Percentiles rank a stretch among this genome's conserved stretches.
Conservation (phyloP, 2,329 filamentous ascomycete species). For the Claviceps cyperi region DNA sequence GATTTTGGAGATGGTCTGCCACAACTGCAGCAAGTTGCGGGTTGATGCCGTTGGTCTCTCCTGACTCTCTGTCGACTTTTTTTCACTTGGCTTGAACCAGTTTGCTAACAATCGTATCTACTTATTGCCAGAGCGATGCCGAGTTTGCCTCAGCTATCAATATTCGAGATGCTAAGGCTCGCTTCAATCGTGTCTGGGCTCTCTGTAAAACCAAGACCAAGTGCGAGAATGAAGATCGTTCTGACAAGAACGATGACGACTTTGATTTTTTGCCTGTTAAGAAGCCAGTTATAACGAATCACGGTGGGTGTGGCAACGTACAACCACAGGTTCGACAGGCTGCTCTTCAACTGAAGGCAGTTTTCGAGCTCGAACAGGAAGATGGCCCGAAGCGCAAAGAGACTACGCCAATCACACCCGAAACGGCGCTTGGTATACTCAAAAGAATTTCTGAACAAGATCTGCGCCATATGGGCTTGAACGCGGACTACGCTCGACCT, state of each 20-base stretch:
- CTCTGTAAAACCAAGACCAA: conserved; percentile 77
- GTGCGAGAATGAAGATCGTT: conserved; percentile 67
- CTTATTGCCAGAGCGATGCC: conserved; percentile 55
- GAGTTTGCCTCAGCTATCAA: conserved; percentile 71
- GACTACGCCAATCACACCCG: conserved; percentile 68
- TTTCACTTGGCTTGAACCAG: conserved; percentile 26
- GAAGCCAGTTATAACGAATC: conserved; percentile 41
- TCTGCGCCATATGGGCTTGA: conserved; percentile 76
- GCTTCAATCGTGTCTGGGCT: conserved; percentile 86
- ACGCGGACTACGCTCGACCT: conserved; percentile 84
- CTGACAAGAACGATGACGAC: conserved; percentile 54
- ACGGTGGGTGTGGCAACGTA: conserved; percentile 86
- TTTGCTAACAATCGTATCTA: conserved; percentile 41
- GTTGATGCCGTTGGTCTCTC: conserved; percentile 86
- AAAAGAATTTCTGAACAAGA: conserved; percentile 71
- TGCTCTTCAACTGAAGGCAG: conserved; percentile 66
- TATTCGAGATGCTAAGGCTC: conserved; percentile 81
- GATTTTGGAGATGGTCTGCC: conserved; percentile 95
- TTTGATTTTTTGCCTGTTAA: conserved; percentile 48
- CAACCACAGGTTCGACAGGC: conserved; percentile 82
- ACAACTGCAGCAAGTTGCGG: conserved; percentile 96
- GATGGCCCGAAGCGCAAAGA: conserved; percentile 62
- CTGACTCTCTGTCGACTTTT: conserved; percentile 37
- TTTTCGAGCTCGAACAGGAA: conserved; percentile 51
- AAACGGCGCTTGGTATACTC: conserved; percentile 75